Evolutionary conservation across 208 protist genomes (phyloP).

Genomic region (Leishmania tarentolae): DNA sequence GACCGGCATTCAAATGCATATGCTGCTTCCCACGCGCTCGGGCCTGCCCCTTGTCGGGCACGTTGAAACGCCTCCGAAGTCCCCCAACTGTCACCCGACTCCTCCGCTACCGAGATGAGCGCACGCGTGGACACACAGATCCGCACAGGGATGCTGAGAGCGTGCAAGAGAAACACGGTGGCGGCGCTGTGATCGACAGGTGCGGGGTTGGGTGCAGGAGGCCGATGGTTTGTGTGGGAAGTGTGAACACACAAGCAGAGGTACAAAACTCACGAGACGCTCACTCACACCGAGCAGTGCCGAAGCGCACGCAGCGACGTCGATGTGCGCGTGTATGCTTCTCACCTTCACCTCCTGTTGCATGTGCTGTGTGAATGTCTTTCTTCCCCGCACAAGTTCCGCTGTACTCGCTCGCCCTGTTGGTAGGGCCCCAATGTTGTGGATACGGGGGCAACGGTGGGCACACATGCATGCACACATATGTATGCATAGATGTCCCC

Average conservation of each 20-base stretch:
- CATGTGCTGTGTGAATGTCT: background rate
- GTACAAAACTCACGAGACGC: background rate
- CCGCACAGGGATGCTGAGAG: background rate
- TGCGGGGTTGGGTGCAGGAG: background rate
- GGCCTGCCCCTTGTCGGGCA: background rate
- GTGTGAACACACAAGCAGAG: background rate
- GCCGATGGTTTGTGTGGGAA: background rate
- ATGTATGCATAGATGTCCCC: background rate
- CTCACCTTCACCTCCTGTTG: background rate
- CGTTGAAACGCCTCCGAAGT: background rate
- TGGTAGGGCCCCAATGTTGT: too few species aligned
- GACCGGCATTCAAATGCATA: background rate
- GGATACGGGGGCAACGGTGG: too few species aligned
- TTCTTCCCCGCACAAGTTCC: background rate
- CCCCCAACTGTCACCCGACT: background rate
- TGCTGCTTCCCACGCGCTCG: background rate
- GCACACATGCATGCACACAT: background rate
- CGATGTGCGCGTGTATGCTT: background rate
- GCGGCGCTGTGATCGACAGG: background rate
- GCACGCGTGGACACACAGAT: background rate
- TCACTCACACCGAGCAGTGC: background rate
- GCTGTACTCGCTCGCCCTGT: background rate
- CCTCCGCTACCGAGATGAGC: background rate
- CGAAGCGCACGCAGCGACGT: background rate
- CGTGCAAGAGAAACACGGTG: background rate